Evolutionary conservation across 306 rosid species (phyloP).

Genomic region (Prunus dulcis): DNA sequence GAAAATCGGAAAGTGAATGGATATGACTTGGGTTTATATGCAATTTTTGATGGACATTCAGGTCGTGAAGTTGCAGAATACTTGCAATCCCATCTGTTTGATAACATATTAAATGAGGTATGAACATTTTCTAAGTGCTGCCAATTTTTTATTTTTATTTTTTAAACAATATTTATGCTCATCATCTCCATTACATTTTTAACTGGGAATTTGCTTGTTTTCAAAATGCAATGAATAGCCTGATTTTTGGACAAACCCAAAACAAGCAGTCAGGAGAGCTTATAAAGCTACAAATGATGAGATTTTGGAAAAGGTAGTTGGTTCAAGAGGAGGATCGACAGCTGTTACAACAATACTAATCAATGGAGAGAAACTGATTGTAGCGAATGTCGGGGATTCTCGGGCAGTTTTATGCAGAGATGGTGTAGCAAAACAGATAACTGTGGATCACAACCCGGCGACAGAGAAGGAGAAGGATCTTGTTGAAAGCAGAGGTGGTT

Average conservation of each 20-base stretch:
- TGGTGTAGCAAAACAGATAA: conserved; percentile 39
- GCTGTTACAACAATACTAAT: conserved; percentile 59
- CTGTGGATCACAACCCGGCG: conserved; percentile 53
- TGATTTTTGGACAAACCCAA: conserved; percentile 58
- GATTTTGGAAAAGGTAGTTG: conserved; percentile 38
- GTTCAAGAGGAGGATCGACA: conserved; percentile 55
- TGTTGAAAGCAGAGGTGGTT: conserved; percentile 62
- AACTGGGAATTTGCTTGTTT: not conserved
- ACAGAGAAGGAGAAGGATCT: conserved; percentile 45
- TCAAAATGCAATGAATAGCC: conserved; percentile 28
- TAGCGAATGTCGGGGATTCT: conserved; percentile 58
- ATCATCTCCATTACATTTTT: not conserved
- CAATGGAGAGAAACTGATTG: conserved; percentile 42
- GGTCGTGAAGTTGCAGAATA: conserved; percentile 53
- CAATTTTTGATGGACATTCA: conserved; percentile 64
- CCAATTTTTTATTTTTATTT: not conserved
- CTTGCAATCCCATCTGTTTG: conserved; percentile 56
- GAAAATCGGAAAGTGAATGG: conserved; percentile 38
- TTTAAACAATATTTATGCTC: too few relatives aligned
- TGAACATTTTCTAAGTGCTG: not conserved
- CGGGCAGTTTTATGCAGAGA: conserved; percentile 48
- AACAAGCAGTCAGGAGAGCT: conserved; percentile 46
- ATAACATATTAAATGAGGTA: conserved; percentile 47
- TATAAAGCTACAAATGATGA: conserved; percentile 45
- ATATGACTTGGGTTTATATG: conserved; percentile 49